phyloP scores from a whole-genome alignment of 805 yeast species.

The Yarrowia bubula region DNA sequence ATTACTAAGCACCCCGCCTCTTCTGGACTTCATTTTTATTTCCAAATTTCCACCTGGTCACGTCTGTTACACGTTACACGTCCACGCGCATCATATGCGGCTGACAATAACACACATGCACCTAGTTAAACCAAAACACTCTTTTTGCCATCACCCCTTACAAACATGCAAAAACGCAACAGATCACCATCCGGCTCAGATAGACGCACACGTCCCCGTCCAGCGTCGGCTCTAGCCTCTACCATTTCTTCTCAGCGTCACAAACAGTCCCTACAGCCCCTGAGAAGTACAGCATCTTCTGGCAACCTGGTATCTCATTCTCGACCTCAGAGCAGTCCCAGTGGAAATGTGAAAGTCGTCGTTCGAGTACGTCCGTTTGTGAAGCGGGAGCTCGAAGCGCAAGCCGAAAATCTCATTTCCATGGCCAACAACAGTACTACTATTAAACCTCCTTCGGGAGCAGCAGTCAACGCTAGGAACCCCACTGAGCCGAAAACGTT shows the following conservation, averaged over 20 bases:
- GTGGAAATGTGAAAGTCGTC: conserved; percentile 41
- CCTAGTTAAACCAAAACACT: neutral
- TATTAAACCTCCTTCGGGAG: conserved; percentile 30
- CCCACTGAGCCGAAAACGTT: conserved; percentile 43
- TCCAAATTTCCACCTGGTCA: neutral
- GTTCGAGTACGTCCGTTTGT: conserved; percentile 43
- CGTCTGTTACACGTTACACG: neutral
- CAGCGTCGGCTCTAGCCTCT: conserved; percentile 3
- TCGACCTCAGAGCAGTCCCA: neutral
- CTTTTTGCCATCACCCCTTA: neutral
- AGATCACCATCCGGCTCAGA: neutral
- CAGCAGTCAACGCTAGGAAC: conserved; percentile 31
- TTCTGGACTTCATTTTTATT: too few species aligned
- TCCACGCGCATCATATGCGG: conserved; percentile 17
- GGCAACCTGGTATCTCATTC: neutral
- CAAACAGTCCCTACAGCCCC: neutral
- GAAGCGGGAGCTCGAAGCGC: conserved; percentile 33
- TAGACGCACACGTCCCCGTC: neutral
- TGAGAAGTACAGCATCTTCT: neutral
- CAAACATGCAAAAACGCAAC: conserved; percentile 1
- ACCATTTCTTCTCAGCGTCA: neutral
- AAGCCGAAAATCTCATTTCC: conserved; percentile 28
- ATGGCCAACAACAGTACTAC: conserved; percentile 31
- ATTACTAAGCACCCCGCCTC: too few species aligned
- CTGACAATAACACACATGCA: conserved; percentile 19